Evolutionary conservation across 441 rosid genomes (phyloP), one percentile per base, ranked within the genome.

Genomic region (Macaranga tanarius): DNA sequence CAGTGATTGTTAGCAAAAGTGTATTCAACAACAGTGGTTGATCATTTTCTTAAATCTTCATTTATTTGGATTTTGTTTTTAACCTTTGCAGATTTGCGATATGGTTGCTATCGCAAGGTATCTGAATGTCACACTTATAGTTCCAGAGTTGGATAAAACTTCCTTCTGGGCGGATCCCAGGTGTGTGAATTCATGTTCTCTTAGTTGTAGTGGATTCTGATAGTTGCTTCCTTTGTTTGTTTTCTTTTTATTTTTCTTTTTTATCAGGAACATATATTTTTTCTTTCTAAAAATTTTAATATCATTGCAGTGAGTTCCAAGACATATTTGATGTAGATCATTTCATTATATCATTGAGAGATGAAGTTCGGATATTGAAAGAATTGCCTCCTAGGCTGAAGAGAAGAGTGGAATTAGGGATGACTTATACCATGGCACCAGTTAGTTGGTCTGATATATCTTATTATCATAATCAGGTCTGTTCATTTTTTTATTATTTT

Each of bases 81-180:
- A 20, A 55, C n/a, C 17, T 61, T 76, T 59, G 62, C 81, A 93
- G 98, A 93, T 93, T 31, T 93, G 98, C 45, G 98, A 93, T 78
- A 93, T 93, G 98, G 98, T 91, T 59, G 89, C 96, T 34, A 86
- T 91, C 71, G 96, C 98, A 34, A 87, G 98, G 76, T 82, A 84
- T 76, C 69, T 91, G 82, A 91, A 93, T 78, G 97, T 91, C 71
- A 93, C 98, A 12, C 96, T 93, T 73, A 87, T 93, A 67, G 96
- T 93, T 45, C 98, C 98, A 7, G 97, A 89, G 80, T 86, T 93
- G 65, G 98, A 93, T 82, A 93, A 93, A 83, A 80, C 94, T 54
- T 93, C 98, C 25, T 93, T 91, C 62, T 93, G 98, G 98, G 90
- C 90, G 75, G 98, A 93, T 85, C 94, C 95, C 50, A 93, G 98